Evolutionary conservation across 345 rosid species (phyloP).

Genomic region (Carallia pectinifolia): DNA sequence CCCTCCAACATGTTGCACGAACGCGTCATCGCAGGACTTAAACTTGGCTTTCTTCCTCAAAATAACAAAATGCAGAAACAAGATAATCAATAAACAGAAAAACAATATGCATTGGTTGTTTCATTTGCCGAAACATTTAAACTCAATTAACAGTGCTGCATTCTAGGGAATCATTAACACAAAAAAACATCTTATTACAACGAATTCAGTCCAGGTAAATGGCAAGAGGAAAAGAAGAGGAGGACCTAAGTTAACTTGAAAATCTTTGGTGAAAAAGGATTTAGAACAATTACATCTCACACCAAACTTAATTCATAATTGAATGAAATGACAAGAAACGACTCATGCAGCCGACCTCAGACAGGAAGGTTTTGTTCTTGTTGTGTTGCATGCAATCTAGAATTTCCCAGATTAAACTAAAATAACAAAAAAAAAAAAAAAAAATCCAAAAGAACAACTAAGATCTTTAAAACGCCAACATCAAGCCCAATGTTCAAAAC

Average conservation of each 20-base stretch:
- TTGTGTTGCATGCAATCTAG: not conserved
- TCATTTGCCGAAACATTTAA: not conserved
- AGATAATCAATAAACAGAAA: not conserved
- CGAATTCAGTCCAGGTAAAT: too few relatives aligned
- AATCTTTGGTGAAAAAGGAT: too few relatives aligned
- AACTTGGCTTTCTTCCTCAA: not conserved
- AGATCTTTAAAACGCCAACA: not conserved
- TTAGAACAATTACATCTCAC: too few relatives aligned
- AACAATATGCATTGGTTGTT: not conserved
- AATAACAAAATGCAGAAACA: slow-evolving; percentile 1
- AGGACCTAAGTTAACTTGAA: too few relatives aligned
- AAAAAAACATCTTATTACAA: too few relatives aligned
- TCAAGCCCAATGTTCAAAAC: not conserved
- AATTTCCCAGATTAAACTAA: not conserved
- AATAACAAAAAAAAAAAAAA: not conserved
- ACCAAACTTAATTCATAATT: too few relatives aligned
- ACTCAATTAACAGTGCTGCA: too few relatives aligned
- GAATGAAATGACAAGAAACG: too few relatives aligned
- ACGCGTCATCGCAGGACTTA: not conserved
- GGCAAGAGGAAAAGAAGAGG: too few relatives aligned
- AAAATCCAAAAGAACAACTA: not conserved
- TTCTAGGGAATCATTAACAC: too few relatives aligned
- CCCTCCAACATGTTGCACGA: slow-evolving; percentile 54
- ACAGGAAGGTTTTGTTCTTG: too few relatives aligned
- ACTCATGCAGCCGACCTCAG: too few relatives aligned